These are phyloP conservation scores for Madurella mycetomatis DNA, from an alignment of 2,329 filamentous ascomycete species.

Conservation along the genomic window DNA sequence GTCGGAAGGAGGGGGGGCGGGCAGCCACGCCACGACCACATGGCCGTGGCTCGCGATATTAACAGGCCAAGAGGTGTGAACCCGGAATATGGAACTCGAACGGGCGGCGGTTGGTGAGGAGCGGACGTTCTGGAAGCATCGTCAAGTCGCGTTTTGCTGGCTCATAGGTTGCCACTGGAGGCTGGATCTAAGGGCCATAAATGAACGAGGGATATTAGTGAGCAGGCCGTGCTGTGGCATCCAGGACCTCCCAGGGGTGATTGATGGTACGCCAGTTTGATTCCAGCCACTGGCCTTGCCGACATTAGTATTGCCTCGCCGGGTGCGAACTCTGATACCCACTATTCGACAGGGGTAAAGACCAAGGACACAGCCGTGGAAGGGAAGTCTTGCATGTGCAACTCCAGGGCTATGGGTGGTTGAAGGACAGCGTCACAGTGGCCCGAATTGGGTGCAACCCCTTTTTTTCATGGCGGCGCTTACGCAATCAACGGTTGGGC, in stretches of 20 bases:
- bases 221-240: slow-evolving; percentile 5
- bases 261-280: slow-evolving; percentile 1
- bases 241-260: not conserved
- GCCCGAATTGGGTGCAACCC: slow-evolving; percentile 2
- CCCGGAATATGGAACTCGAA: slow-evolving; percentile 22
- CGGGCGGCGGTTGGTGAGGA: not conserved
- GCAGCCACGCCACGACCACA: not conserved
- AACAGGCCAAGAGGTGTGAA: slow-evolving; percentile 21
- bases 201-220: slow-evolving; percentile 1
- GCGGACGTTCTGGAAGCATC: slow-evolving; percentile 16
- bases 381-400: not conserved
- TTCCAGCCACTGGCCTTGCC: not conserved
- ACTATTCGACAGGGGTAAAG: not conserved
- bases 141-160: not conserved
- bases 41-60: slow-evolving; percentile 18
- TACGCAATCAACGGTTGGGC: not conserved
- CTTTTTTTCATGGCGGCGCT: not conserved
- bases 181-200: not conserved
- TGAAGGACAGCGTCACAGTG: slow-evolving; percentile 10
- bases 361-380: not conserved
- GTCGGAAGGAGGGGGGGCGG: not conserved
- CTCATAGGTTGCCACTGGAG: not conserved
- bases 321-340: not conserved
- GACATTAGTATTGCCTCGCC: slow-evolving; percentile 3
- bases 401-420: slow-evolving; percentile 1